Base-by-base conservation (phyloP, 176 grass and related monocot species). In the Triticum monococcum region DNA sequence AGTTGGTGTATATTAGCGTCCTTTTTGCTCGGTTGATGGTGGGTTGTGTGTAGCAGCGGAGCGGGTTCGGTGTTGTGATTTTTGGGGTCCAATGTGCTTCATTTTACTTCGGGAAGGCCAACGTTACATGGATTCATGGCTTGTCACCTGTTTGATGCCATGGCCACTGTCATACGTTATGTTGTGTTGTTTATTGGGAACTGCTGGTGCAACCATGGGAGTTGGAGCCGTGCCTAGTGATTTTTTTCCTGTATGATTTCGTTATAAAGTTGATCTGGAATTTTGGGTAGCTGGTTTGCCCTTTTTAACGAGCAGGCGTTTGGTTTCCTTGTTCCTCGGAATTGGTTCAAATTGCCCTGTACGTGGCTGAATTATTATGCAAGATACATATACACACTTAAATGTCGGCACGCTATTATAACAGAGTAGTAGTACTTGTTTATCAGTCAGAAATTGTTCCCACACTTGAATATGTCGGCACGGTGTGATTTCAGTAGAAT, bases 1-100 rank as follows among this genome's bases (percentile, higher is more conserved):
- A 36, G 56, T 88, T 82, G 82, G 54, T 86, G 85, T 86, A 88
- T 33, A 91, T 78, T 85, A 82, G 86, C 36, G 67, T 57, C 52
- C 75, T 62, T 85, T 88, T 82, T 91, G 90, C 80, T 66, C 13
- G 46, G 35, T 85, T 81, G 79, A 72, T 82, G 43, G 5, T 71
- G 77, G 78, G 78, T 84, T 52, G 70, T 82, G 76, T 65, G 82
- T 66, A 72, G 65, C 46, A 71, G 45, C 43, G 8, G 33, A n/a
- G 7, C 45, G 52, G 59, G n/a, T 23, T 72, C 38, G 24, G 64
- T 52, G 33, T 81, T 85, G n/a, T 77, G 78, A 54, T 65, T 88
- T 79, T 86, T 80, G 18, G 54, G 54, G 54, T 59, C 54, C 54
- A 59, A 59, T 59, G 54, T 59, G 54, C 2, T 57, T 57, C 54